Evolutionary conservation across 2,329 filamentous ascomycete genomes (phyloP).

Genomic region (Zasmidium angulare): DNA sequence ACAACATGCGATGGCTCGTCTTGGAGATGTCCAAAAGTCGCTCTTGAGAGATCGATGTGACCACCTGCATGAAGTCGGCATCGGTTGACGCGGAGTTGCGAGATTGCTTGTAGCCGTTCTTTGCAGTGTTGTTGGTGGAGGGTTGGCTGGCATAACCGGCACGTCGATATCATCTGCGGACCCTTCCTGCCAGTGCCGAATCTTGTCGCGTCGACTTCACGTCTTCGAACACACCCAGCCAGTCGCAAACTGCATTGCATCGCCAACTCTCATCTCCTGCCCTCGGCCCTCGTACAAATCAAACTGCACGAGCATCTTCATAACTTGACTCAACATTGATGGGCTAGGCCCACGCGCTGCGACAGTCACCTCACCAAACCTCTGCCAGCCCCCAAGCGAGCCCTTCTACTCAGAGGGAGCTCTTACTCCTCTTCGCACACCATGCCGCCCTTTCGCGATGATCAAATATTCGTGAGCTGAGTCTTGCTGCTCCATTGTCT

Average conservation of each 20-base stretch:
- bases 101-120: too few species aligned
- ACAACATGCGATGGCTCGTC: too few species aligned
- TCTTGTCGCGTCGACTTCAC: slow-evolving; percentile 1
- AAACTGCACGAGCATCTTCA: too few species aligned
- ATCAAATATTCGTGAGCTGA: slow-evolving; percentile 35
- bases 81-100: too few species aligned
- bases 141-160: not conserved
- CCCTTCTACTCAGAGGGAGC: not conserved
- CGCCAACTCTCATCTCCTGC: too few species aligned
- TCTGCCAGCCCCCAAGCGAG: not conserved
- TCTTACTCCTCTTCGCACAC: slow-evolving; percentile 2
- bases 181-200: not conserved
- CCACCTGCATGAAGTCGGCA: too few species aligned
- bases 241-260: slow-evolving; percentile 1
- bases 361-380: not conserved
- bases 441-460: slow-evolving; percentile 38
- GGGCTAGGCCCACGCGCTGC: not conserved
- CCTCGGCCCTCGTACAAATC: too few species aligned
- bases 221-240: not conserved
- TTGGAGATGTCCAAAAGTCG: too few species aligned
- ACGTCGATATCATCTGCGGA: not conserved
- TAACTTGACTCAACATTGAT: not conserved
- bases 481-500: not conserved
- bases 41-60: not conserved
- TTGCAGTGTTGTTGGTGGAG: too few species aligned